A percentile compares a stretch with the other conserved stretches of the same genome.
Conservation (phyloP, 257 asterid species). For the Lithospermum erythrorhizon region DNA sequence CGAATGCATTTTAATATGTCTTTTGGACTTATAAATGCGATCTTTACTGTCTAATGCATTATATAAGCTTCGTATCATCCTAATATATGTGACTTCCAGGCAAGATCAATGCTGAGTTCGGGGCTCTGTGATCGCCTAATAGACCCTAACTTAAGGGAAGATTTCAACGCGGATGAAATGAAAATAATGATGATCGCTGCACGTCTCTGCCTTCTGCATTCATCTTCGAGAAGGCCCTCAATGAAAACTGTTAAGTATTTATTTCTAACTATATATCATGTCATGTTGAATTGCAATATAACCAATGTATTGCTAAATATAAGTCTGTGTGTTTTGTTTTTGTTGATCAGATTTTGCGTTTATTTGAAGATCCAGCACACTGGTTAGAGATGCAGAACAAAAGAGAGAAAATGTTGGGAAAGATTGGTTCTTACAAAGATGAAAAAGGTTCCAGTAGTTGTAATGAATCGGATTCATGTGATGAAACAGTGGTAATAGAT, state of each 20-base stretch:
- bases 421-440: conserved; percentile 15
- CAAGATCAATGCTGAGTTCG: conserved; percentile 51
- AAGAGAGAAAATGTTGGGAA: conserved; percentile 28
- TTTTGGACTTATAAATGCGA: too few relatives aligned
- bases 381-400: conserved; percentile 39
- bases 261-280: conserved; percentile 2
- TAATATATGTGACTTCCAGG: conserved; percentile 29
- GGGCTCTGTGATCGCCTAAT: conserved; percentile 51
- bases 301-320: not conserved
- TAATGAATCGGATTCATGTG: conserved; percentile 4
- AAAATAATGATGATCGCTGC: conserved; percentile 49
- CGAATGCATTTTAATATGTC: too few relatives aligned
- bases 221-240: conserved; percentile 75
- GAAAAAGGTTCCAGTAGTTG: conserved; percentile 12
- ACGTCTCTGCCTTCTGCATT: conserved; percentile 67
- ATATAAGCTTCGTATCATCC: too few relatives aligned
- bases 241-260: conserved; percentile 34
- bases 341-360: conserved; percentile 39
- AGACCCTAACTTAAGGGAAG: conserved; percentile 47
- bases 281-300: not conserved
- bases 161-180: conserved; percentile 52
- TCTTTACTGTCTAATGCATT: too few relatives aligned
- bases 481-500: not conserved
- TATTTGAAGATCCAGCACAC: conserved; percentile 40
- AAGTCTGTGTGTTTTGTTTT: conserved; percentile 7